A percentile compares a stretch with the other conserved stretches of the same genome.
Conservation (phyloP, 495 filamentous ascomycete species). For the Aspergillus egyptiacus region DNA sequence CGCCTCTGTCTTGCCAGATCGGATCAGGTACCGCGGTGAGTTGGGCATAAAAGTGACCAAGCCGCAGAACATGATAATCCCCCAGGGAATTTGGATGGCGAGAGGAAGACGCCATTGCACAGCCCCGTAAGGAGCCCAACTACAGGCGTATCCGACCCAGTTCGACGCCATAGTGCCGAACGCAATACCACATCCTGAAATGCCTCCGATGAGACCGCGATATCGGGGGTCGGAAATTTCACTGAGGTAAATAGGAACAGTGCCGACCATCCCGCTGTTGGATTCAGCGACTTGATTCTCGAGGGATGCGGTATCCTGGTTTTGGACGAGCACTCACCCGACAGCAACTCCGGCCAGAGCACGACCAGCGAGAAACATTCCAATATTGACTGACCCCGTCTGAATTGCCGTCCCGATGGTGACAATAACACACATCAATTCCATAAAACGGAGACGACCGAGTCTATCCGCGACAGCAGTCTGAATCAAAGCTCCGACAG, state of each 20-base stretch:
- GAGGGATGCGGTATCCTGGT: background rate
- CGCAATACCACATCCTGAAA: constrained; percentile 52
- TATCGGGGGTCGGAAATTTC: constrained; percentile 50
- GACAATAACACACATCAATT: constrained; percentile 50
- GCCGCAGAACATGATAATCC: constrained; percentile 51
- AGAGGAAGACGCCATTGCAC: constrained; percentile 54
- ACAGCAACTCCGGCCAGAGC: constrained; percentile 51
- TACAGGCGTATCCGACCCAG: constrained; percentile 54
- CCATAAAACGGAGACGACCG: constrained; percentile 55
- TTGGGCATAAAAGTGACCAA: constrained; percentile 54
- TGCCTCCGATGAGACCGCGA: constrained; percentile 53
- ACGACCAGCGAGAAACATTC: constrained; percentile 55
- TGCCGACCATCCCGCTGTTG: constrained; percentile 46
- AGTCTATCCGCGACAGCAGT: constrained; percentile 50
- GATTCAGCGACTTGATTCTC: background rate
- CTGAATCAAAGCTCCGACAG: constrained; percentile 47
- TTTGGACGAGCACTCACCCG: constrained; percentile 30
- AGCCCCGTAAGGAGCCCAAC: constrained; percentile 48
- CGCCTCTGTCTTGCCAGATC: constrained; percentile 45
- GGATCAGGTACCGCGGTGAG: constrained; percentile 51
- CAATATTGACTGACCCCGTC: constrained; percentile 52
- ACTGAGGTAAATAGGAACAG: constrained; percentile 54
- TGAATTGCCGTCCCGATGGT: constrained; percentile 53
- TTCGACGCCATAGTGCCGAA: constrained; percentile 55
- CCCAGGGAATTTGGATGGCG: constrained; percentile 55